Evolutionary conservation across 2,329 filamentous ascomycete genomes (phyloP).

Genomic region (Alternaria triticimaculans): DNA sequence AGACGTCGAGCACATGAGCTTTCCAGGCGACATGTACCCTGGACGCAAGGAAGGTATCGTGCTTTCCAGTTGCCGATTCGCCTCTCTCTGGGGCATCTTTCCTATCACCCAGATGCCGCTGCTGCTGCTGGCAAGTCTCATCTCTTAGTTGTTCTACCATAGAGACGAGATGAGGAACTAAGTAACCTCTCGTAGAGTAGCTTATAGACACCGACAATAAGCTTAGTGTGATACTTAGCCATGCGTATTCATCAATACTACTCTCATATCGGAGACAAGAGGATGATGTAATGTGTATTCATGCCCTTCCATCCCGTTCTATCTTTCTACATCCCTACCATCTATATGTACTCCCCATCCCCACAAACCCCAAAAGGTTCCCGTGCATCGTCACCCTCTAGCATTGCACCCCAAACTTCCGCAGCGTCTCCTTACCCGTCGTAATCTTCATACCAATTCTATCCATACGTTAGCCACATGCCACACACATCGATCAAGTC

Average conservation of each 20-base stretch:
- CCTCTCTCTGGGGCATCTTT: background rate
- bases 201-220: no score
- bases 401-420: constrained; percentile 37
- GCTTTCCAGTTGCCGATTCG: background rate
- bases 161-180: no score
- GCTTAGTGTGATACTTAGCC: no score
- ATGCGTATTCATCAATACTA: no score
- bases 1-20: background rate
- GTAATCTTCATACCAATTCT: constrained; percentile 74
- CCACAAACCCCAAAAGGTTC: no score
- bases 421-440: constrained; percentile 70
- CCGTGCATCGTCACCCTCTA: background rate
- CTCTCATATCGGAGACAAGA: no score
- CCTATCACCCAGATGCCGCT: no score
- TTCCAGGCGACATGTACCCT: rapidly evolving
- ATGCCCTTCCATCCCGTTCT: no score
- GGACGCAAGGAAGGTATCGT: rapidly evolving
- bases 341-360: background rate
- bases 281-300: no score
- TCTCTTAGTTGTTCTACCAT: no score
- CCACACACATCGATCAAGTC: background rate
- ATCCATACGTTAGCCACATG: constrained; percentile 5
- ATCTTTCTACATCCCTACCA: background rate
- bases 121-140: no score
- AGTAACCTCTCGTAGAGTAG: no score